phyloP scores from a whole-genome alignment of 176 grass and related monocot genomes.

The Phyllostachys edulis region DNA sequence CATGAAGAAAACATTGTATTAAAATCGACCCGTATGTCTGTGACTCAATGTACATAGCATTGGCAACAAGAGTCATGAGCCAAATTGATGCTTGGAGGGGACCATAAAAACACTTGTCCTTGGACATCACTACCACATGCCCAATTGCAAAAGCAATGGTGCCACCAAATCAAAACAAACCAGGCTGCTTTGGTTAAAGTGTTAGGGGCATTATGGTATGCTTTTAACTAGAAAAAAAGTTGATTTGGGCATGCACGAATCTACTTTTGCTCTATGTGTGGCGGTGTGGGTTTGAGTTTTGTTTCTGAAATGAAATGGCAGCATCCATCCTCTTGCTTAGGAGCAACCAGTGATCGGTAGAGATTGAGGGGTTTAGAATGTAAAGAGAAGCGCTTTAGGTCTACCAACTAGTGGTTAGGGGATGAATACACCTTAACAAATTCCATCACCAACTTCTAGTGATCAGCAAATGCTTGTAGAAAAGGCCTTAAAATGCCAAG shows the following conservation, averaged over 20 bases:
- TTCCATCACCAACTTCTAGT: slow-evolving; percentile 48
- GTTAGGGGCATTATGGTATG: slow-evolving; percentile 33
- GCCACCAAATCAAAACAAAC: slow-evolving; percentile 45
- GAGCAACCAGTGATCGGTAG: slow-evolving; percentile 43
- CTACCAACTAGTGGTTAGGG: slow-evolving; percentile 81
- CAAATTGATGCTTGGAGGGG: slow-evolving; percentile 46
- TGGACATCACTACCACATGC: slow-evolving; percentile 50
- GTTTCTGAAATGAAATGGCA: slow-evolving; percentile 44
- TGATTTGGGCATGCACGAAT: slow-evolving; percentile 45
- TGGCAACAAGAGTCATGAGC: slow-evolving; percentile 24
- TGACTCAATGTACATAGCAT: neutral
- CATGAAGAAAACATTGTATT: neutral
- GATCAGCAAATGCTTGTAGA: neutral
- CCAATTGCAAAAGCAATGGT: slow-evolving; percentile 49
- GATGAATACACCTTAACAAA: slow-evolving; percentile 77
- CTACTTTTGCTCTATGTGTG: slow-evolving; percentile 21
- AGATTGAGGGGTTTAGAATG: slow-evolving; percentile 36
- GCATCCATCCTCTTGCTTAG: slow-evolving; percentile 42
- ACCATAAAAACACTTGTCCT: slow-evolving; percentile 40
- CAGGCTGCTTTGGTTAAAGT: slow-evolving; percentile 7
- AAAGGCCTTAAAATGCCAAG: slow-evolving; percentile 9
- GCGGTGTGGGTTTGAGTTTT: slow-evolving; percentile 19
- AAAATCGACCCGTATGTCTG: neutral
- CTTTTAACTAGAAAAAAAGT: slow-evolving; percentile 38
- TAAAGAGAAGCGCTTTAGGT: slow-evolving; percentile 62